These are phyloP conservation scores for Sphaerostilbella broomeana DNA, from an alignment of 2,329 filamentous ascomycete genomes.

Conservation along the genomic window DNA sequence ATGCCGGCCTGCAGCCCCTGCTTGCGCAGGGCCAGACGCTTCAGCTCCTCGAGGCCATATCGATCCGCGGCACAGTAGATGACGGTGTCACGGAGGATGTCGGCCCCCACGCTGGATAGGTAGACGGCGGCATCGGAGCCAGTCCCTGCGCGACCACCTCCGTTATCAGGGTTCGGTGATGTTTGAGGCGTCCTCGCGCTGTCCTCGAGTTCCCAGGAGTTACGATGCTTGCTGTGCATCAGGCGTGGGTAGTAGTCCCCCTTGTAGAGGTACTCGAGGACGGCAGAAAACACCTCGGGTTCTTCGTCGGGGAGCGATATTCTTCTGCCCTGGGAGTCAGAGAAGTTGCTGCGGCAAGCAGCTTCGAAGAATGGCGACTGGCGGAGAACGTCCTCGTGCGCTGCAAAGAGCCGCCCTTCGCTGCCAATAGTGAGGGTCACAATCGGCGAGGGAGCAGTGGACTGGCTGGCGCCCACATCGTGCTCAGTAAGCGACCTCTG, in stretches of 20 bases:
- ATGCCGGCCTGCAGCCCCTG: slow-evolving; percentile 90
- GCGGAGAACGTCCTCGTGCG: slow-evolving; percentile 85
- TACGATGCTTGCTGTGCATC: slow-evolving; percentile 76
- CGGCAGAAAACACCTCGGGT: slow-evolving; percentile 85
- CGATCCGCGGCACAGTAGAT: slow-evolving; percentile 90
- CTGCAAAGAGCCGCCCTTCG: slow-evolving; percentile 86
- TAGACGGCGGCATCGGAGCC: slow-evolving; percentile 54
- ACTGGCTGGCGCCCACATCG: slow-evolving; percentile 26
- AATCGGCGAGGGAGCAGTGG: slow-evolving; percentile 57
- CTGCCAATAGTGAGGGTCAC: slow-evolving; percentile 77
- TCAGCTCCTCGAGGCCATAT: slow-evolving; percentile 88
- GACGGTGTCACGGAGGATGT: slow-evolving; percentile 84
- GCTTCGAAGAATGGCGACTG: slow-evolving; percentile 78
- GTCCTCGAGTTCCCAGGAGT: slow-evolving; percentile 87
- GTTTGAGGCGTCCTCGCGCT: slow-evolving; percentile 35
- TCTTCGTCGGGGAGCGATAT: slow-evolving; percentile 69
- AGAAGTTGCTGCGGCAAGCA: slow-evolving; percentile 64
- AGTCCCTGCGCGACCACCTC: slow-evolving; percentile 41
- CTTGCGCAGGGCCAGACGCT: slow-evolving; percentile 85
- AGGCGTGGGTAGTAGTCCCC: slow-evolving; percentile 90
- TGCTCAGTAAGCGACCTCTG: slow-evolving; percentile 69
- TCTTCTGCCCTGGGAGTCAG: slow-evolving; percentile 70
- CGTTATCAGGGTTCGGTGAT: slow-evolving; percentile 46
- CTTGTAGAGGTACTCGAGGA: slow-evolving; percentile 97
- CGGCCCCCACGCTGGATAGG: slow-evolving; percentile 64